Evolutionary conservation across 148 eudicot species (phyloP).

Genomic region (Chenopodium suecicum): DNA sequence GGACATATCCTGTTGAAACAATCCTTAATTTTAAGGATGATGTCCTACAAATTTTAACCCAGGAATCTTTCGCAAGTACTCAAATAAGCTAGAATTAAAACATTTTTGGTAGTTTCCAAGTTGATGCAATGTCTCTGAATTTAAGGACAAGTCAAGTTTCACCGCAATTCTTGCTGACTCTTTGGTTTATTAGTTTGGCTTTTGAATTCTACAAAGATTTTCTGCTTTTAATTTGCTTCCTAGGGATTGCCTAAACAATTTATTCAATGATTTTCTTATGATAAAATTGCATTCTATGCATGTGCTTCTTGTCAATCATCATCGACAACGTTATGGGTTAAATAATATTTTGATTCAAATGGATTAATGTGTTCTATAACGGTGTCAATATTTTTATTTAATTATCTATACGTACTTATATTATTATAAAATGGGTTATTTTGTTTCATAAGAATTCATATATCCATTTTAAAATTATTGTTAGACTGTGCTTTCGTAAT

Average conservation of each 20-base stretch:
- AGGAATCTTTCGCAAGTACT: background rate
- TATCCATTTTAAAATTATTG: too few species aligned
- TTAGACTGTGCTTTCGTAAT: too few species aligned
- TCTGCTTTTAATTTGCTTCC: background rate
- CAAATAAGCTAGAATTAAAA: background rate
- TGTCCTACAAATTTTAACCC: background rate
- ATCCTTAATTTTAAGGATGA: constrained; percentile 20
- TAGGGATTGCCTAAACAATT: background rate
- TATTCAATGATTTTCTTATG: background rate
- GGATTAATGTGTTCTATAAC: background rate
- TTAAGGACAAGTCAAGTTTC: constrained; percentile 5
- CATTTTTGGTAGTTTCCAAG: constrained; percentile 6
- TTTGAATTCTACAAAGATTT: background rate
- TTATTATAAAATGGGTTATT: too few species aligned
- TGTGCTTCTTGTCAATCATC: constrained; percentile 7
- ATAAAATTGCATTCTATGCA: background rate
- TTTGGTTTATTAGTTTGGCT: background rate
- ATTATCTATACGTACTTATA: too few species aligned
- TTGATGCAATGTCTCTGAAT: constrained; percentile 16
- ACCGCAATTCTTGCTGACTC: constrained; percentile 16
- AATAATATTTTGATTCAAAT: background rate
- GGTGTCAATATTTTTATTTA: background rate
- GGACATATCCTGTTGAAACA: constrained; percentile 5
- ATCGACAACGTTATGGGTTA: background rate
- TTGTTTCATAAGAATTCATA: too few species aligned